A percentile compares a stretch with the other conserved stretches of the same genome.
Conservation (phyloP, 2,329 filamentous ascomycete species). For the Penicillium sp. region DNA sequence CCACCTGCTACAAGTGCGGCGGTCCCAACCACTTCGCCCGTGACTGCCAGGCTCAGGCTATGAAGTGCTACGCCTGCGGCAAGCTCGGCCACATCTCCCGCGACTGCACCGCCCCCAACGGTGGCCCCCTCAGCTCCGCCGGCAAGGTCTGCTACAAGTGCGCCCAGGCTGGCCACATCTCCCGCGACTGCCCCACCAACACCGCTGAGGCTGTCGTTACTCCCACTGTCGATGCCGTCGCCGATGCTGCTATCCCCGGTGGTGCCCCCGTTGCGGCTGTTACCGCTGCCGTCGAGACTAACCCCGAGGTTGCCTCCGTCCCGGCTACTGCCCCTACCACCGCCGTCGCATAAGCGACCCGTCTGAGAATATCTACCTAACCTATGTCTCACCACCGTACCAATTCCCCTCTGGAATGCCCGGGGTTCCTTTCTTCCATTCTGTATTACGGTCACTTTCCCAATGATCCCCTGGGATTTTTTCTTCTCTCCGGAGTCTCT, state of each 20-base stretch:
- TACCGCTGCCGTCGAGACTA: slow-evolving; percentile 22
- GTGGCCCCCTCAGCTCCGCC: slow-evolving; percentile 88
- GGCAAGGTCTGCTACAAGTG: slow-evolving; percentile 99
- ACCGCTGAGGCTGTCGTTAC: slow-evolving; percentile 30
- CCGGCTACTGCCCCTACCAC: slow-evolving; percentile 43
- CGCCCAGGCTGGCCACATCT: slow-evolving; percentile 93
- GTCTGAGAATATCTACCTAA: not conserved
- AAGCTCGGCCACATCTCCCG: slow-evolving; percentile 91
- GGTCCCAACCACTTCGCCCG: slow-evolving; percentile 97
- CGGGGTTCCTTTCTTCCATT: slow-evolving; percentile 20
- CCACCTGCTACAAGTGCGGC: slow-evolving; percentile 69
- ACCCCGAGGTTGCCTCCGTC: slow-evolving; percentile 27
- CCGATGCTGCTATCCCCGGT: slow-evolving; percentile 33
- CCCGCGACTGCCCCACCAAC: slow-evolving; percentile 86
- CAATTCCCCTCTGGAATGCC: slow-evolving; percentile 16
- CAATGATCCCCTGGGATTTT: slow-evolving; percentile 19
- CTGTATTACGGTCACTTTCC: slow-evolving; percentile 34
- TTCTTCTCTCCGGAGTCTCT: slow-evolving; percentile 22
- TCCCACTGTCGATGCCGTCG: slow-evolving; percentile 22
- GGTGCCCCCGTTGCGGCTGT: slow-evolving; percentile 27
- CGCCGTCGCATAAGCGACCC: slow-evolving; percentile 43
- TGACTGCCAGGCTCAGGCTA: slow-evolving; percentile 95
- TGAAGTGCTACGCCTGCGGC: slow-evolving; percentile 98
- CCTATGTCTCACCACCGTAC: slow-evolving; percentile 14
- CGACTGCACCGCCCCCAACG: slow-evolving; percentile 96